phyloP scores from a whole-genome alignment of 2,329 filamentous ascomycete species.

The Penicillium glabrum region DNA sequence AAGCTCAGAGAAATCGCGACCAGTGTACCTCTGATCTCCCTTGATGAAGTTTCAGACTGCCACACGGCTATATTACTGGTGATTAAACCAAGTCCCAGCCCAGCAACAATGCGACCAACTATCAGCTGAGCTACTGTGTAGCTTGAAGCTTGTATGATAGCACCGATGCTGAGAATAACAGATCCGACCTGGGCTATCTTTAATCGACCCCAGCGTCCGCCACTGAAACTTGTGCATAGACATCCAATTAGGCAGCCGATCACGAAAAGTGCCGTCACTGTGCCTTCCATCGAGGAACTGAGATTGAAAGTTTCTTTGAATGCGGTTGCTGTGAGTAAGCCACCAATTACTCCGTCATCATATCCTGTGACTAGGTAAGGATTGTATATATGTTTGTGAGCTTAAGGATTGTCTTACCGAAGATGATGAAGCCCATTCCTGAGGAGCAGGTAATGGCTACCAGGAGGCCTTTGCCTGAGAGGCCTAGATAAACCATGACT shows the following conservation, averaged over 20 bases:
- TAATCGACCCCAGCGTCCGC: slow-evolving; percentile 59
- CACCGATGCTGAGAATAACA: slow-evolving; percentile 59
- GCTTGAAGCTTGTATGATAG: slow-evolving; percentile 57
- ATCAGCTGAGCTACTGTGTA: slow-evolving; percentile 56
- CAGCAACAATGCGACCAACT: slow-evolving; percentile 55
- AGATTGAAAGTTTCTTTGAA: slow-evolving; percentile 20
- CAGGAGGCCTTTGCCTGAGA: slow-evolving; percentile 24
- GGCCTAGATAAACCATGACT: slow-evolving; percentile 33
- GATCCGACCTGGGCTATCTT: slow-evolving; percentile 61
- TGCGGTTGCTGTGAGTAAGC: slow-evolving; percentile 19
- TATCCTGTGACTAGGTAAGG: slow-evolving; percentile 13
- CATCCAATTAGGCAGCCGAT: slow-evolving; percentile 58
- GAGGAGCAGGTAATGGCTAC: slow-evolving; percentile 47
- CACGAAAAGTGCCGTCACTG: slow-evolving; percentile 51
- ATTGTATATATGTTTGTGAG: neutral
- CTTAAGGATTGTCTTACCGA: slow-evolving; percentile 3
- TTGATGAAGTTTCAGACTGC: slow-evolving; percentile 25
- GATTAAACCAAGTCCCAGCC: slow-evolving; percentile 42
- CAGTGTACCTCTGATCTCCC: slow-evolving; percentile 15
- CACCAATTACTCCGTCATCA: slow-evolving; percentile 24
- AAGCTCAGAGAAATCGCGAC: slow-evolving; percentile 18
- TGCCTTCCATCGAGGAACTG: slow-evolving; percentile 21
- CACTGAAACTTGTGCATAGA: slow-evolving; percentile 50
- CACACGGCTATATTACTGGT: slow-evolving; percentile 27
- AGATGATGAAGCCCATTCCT: slow-evolving; percentile 21